Conservation (phyloP, 805 yeast genomes). For the Barnettozyma vustinii region DNA sequence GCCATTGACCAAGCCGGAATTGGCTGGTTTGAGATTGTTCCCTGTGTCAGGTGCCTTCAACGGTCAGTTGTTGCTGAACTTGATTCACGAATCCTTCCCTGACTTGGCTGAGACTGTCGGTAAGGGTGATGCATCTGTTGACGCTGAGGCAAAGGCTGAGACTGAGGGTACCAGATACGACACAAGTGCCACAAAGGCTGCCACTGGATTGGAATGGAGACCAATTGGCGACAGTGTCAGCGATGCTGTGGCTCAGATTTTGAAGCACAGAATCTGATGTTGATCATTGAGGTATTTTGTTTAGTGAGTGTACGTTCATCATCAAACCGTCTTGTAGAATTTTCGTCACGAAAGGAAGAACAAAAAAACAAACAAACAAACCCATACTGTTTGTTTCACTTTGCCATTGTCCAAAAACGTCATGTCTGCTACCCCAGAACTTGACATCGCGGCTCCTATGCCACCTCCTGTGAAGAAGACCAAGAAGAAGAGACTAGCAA, state of each 20-base stretch:
- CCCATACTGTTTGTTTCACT: neutral
- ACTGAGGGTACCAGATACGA: neutral
- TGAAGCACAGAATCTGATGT: neutral
- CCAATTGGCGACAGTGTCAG: neutral
- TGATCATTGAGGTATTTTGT: neutral
- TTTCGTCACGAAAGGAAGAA: neutral
- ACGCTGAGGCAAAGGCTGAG: constrained; percentile 1
- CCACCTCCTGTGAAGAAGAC: constrained; percentile 3
- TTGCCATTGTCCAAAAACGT: neutral
- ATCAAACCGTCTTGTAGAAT: too few relatives aligned
- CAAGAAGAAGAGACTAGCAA: constrained; percentile 21
- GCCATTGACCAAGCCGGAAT: constrained; percentile 26
- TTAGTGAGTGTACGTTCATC: neutral
- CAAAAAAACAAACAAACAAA: neutral
- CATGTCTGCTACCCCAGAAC: neutral
- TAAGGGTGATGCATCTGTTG: constrained; percentile 28
- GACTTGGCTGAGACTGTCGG: constrained; percentile 37
- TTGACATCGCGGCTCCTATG: neutral
- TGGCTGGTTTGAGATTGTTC: constrained; percentile 27
- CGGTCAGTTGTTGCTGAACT: constrained; percentile 16
- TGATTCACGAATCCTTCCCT: constrained; percentile 34
- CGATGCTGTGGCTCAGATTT: constrained; percentile 1
- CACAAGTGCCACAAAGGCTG: neutral
- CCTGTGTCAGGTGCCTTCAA: constrained; percentile 11
- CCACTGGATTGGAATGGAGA: constrained; percentile 1